Base-by-base conservation (phyloP, 2,329 filamentous ascomycete species). In the Pseudofabraea citricarpa region DNA sequence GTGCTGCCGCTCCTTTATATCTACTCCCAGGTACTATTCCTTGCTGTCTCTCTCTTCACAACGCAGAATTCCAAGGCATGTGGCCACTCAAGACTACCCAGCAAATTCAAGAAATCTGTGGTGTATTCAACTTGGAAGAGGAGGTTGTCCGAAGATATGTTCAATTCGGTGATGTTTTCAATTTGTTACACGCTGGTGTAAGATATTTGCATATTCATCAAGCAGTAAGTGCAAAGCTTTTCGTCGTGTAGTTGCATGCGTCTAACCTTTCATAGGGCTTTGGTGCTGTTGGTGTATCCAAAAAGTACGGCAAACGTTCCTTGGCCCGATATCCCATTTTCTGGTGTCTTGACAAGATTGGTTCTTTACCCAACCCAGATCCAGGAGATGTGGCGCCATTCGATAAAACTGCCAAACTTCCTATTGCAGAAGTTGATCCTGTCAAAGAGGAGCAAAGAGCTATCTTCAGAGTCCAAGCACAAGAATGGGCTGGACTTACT, bases 241-340 rank as follows among this genome's bases (percentile, higher is more conserved):
- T n/a, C n/a, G n/a, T n/a, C n/a, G n/a, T n/a, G n/a, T n/a, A n/a
- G n/a, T n/a, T n/a, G n/a, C n/a, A n/a, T n/a, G n/a, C n/a, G 10
- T n/a, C 27, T 31, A 15, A 31, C 27, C 3, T 31, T 12, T 12
- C 16, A 36, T 36, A 79, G 53, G 81, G 81, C 2, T 83, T 82
- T 44, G 81, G 81, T 40, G 80, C 80, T 10, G 80, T 84, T 26
- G 81, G 81, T 52, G 81, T 84, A 1, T 81, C 77, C 2, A 79
- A 77, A 52, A 84, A 84, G 58, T 85, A 85, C 51, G 80, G 81
- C 7, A 80, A 81, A 56, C 75, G 81, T 12, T 81, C 79, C 2
- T 80, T 77, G 56, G 79, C 79, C 32, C 70, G 81, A 29, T 85
- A 84, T 56, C 81, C 81, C 2, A 83, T 84, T 45, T 83, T 85